Evolutionary conservation across 352 stramenopile genomes (phyloP), one percentile per base, ranked within the genome.

Genomic region (Phytophthora ramorum): DNA sequence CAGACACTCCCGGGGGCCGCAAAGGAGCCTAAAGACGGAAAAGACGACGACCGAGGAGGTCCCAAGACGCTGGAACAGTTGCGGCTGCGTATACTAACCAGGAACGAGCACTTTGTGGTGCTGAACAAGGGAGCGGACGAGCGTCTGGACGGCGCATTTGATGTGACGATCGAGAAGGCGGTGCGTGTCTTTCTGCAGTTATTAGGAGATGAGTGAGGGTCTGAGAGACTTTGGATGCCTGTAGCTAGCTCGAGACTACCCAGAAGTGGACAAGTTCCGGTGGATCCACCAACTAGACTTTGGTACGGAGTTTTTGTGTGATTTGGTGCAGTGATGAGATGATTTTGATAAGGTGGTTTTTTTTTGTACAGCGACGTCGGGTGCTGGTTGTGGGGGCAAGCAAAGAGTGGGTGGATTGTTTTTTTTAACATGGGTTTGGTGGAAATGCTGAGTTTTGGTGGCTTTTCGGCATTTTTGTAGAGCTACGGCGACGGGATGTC

Each of bases 231-330:
- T 54, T 38, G 19, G 40, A 2, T 56, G 57, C 12, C 9, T 58
- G 35, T 64, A 93, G 72, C 63, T 97, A 35, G 62, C 83, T 40
- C 75, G 87, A 7, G 79, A 94, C 51, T 93, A 82, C 52, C 85
- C 85, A 20, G 73, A 91, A n/a, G 75, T 93, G 13, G 57, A 72
- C 7, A 93, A 96, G 60, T 93, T 95, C 45, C 86, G 88, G 20
- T 96, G 88, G 90, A 92, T 97, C 57, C 90, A 97, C 60, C 89
- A 97, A 71, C 76, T 97, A 20, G 90, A 97, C 70, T 97, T 96
- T 73, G 81, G 83, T 92, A 73, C 13, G 32, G 13, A 30, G 10
- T 17, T 32, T n/a, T 47, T 24, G 6, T 28, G 40, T 46, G 17
- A 8, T 6, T 20, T 37, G n/a, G 22, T 40, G 1, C 1, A 20